Base-by-base conservation (phyloP, 2,329 filamentous ascomycete genomes). In the Zymoseptoria pseudotritici region DNA sequence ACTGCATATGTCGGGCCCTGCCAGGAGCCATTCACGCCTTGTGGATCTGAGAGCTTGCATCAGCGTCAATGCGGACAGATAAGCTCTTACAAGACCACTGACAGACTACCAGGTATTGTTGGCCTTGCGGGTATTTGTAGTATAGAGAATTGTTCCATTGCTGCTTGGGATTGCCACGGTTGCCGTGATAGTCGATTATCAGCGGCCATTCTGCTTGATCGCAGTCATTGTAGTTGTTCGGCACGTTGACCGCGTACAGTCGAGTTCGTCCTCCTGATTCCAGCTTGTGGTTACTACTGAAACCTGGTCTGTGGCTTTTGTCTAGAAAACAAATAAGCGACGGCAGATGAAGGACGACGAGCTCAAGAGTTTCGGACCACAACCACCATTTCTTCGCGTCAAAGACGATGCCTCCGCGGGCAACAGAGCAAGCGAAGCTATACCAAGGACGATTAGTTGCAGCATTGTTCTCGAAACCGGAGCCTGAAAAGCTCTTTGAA, bases 101-200 rank as follows among this genome's bases (percentile, higher is more conserved):
- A 52, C 50, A 82, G 3, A 80, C 73, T 0, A 75, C 72, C 49
- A 81, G 75, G 3, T 75, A 76, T 24, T 80, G 58, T 9, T 75
- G 73, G 29, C 79, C 80, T 56, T 75, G 76, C 0, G 69, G 62
- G 13, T 74, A 67, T 55, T 79, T 77, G 31, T 76, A 77, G 65
- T 82, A 80, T 53, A 76, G 74, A 7, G 78, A 77, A 2, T 80
- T 71, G 3, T 67, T 59, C 63, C 78, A 75, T 62, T 80, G 73
- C 8, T 72, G 70, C 9, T 52, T n/a, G 20, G 50, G 20, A 49
- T 49, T 21, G 24, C 22, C 21, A 4, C 29, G 7, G 22, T 19
- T 20, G 22, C 78, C 80, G 59, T 82, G 79, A 64, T 76, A 82
- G 5, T 80, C 80, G 36, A 82, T 70, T 42, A 81, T 78, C 26